Percentiles rank a stretch among this genome's conserved stretches.
phyloP scores from a whole-genome alignment of 257 asterid species.

The Solanum arcanum region DNA sequence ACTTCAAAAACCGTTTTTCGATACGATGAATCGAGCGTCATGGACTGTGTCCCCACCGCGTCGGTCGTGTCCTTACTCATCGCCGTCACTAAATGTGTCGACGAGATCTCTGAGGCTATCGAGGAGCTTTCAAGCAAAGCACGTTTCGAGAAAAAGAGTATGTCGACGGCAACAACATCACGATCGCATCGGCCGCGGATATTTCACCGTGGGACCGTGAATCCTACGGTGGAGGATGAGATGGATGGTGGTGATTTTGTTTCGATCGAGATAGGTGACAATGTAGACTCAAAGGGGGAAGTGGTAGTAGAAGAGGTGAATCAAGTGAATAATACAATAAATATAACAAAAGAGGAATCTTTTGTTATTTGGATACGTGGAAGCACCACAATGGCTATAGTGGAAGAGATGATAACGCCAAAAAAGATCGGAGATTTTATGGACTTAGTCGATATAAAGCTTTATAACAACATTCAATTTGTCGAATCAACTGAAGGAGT shows the following conservation, averaged over 20 bases:
- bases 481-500: neutral
- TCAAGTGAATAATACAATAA: neutral
- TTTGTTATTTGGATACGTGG: neutral
- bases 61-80: conserved; percentile 14
- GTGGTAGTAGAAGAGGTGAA: neutral
- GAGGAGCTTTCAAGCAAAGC: conserved; percentile 17
- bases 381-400: neutral
- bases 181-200: neutral
- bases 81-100: conserved; percentile 7
- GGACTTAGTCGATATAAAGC: neutral
- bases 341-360: neutral
- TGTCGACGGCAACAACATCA: neutral
- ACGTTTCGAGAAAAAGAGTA: neutral
- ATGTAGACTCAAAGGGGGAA: neutral
- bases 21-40: neutral
- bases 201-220: neutral
- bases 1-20: neutral
- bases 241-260: neutral
- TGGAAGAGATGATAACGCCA: neutral
- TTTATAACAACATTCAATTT: neutral
- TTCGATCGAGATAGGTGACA: neutral
- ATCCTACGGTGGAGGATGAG: neutral
- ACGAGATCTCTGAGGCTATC: conserved; percentile 6
- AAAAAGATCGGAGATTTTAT: neutral
- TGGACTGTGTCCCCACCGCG: neutral